Evolutionary conservation across 2,329 filamentous ascomycete species (phyloP).

Genomic region (Teratosphaeria gauchensis): DNA sequence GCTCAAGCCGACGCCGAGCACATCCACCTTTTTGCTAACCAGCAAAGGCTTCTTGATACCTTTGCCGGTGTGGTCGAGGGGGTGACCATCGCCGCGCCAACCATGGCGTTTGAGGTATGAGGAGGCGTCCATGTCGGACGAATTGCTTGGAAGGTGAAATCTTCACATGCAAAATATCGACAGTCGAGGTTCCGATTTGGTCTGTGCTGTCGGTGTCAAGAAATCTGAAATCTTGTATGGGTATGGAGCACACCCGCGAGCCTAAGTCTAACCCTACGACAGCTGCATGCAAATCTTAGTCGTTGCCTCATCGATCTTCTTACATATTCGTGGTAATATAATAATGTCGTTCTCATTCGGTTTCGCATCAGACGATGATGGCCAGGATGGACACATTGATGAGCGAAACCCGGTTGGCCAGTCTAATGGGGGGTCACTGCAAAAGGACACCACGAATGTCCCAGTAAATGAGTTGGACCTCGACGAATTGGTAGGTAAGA

Average conservation of each 20-base stretch:
- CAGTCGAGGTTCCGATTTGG: background rate
- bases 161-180: background rate
- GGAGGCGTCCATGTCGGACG: constrained; percentile 62
- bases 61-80: constrained; percentile 66
- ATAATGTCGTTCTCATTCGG: background rate
- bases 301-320: background rate
- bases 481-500: constrained; percentile 38
- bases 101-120: constrained; percentile 76
- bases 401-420: background rate
- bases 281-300: background rate
- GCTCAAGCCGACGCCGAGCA: constrained; percentile 71
- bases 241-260: background rate
- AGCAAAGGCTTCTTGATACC: constrained; percentile 78
- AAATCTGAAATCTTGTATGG: background rate
- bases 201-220: background rate
- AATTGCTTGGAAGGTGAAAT: background rate
- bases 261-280: background rate
- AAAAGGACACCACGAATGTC: background rate
- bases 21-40: constrained; percentile 72
- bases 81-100: constrained; percentile 82
- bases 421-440: background rate
- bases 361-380: background rate
- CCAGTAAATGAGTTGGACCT: constrained; percentile 30
- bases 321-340: background rate
- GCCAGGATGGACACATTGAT: background rate